phyloP scores from a whole-genome alignment of 2,329 filamentous ascomycete species.

The Colletotrichum ledebouriae region DNA sequence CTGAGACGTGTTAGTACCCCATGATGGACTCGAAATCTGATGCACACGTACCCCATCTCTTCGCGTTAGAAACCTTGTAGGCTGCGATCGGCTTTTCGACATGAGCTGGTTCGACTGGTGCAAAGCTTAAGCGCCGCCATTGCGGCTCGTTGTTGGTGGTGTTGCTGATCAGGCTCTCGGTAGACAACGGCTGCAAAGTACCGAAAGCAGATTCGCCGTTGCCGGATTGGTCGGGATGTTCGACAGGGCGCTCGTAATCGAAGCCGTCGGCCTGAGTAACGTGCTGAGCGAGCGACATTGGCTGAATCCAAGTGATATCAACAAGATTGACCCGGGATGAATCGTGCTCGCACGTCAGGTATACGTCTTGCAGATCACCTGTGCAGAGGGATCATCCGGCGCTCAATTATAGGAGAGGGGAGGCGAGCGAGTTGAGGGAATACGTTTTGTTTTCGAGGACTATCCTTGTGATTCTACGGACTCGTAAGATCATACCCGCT shows the following conservation, averaged over 20 bases:
- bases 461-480: slow-evolving; percentile 13
- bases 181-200: slow-evolving; percentile 43
- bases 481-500: not conserved
- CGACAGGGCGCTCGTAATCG: slow-evolving; percentile 51
- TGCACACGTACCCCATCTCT: slow-evolving; percentile 45
- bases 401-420: not conserved
- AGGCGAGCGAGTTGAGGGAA: not conserved
- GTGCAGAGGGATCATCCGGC: not conserved
- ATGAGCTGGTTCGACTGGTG: slow-evolving; percentile 45
- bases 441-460: not conserved
- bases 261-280: slow-evolving; percentile 58
- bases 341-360: not conserved
- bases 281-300: slow-evolving; percentile 60
- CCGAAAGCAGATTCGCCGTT: slow-evolving; percentile 47
- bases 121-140: slow-evolving; percentile 48
- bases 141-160: slow-evolving; percentile 32
- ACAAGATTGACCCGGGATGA: not conserved
- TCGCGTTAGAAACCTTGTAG: slow-evolving; percentile 49
- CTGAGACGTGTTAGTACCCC: slow-evolving; percentile 54
- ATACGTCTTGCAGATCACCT: not conserved
- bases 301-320: not conserved
- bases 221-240: slow-evolving; percentile 44
- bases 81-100: slow-evolving; percentile 48
- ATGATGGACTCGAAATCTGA: too few species aligned
- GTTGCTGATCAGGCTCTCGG: slow-evolving; percentile 16